Conservation (phyloP, 345 rosid species). For the Turnera subulata region DNA sequence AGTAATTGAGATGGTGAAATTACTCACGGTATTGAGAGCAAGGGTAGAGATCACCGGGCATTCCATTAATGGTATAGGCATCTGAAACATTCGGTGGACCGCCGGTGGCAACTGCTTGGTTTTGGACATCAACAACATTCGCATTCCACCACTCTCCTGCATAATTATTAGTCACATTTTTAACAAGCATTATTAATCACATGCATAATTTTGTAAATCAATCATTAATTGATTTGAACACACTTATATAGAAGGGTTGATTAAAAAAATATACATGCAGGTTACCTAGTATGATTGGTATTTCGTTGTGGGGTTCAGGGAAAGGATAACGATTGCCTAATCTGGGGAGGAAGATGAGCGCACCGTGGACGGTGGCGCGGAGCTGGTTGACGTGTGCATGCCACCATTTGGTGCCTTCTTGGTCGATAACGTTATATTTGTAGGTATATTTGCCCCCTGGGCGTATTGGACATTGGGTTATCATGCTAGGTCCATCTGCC, state of each 20-base stretch:
- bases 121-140: slow-evolving; percentile 55
- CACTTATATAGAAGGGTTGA: no score
- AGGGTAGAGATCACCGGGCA: slow-evolving; percentile 81
- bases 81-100: slow-evolving; percentile 54
- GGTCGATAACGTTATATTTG: slow-evolving; percentile 51
- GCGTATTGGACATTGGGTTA: slow-evolving; percentile 75
- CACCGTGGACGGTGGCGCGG: slow-evolving; percentile 88
- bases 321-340: slow-evolving; percentile 55
- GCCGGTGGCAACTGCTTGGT: slow-evolving; percentile 51
- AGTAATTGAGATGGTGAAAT: no score
- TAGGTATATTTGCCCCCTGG: slow-evolving; percentile 64
- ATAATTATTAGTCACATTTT: not conserved
- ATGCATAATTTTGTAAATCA: no score
- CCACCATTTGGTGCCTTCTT: slow-evolving; percentile 97
- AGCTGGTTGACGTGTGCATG: slow-evolving; percentile 68
- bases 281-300: slow-evolving; percentile 69
- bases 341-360: slow-evolving; percentile 68
- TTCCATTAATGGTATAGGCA: slow-evolving; percentile 84
- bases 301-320: slow-evolving; percentile 64
- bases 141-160: slow-evolving; percentile 97
- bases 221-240: no score
- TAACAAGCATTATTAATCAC: no score
- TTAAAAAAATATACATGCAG: slow-evolving; percentile 8
- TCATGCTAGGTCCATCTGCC: slow-evolving; percentile 84
- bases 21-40: slow-evolving; percentile 63